Conservation (phyloP, 139 green algal genomes). For the Diplosphaera chodatii region DNA sequence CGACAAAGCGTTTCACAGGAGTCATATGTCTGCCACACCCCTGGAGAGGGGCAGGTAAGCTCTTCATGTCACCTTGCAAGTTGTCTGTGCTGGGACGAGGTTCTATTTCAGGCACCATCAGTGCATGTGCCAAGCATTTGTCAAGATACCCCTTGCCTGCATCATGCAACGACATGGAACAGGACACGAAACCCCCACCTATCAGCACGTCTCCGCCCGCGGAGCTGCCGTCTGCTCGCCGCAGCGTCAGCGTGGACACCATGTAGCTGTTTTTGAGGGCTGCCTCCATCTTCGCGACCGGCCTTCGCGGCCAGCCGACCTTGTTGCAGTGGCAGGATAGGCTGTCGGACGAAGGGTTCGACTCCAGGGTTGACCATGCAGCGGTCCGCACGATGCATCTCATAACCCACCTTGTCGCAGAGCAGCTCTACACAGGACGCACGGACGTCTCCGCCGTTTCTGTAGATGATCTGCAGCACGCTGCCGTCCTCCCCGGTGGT, state of each 20-base stretch:
- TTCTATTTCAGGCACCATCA: no score
- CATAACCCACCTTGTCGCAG: constrained; percentile 65
- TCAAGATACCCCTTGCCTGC: no score
- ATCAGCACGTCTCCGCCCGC: constrained; percentile 4
- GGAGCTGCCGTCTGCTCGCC: not conserved
- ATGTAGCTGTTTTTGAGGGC: constrained; percentile 89
- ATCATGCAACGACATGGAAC: not conserved
- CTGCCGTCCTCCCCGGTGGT: constrained; percentile 39
- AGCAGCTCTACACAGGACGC: constrained; percentile 73
- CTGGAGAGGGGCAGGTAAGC: no score
- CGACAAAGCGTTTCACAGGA: no score
- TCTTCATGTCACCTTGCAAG: no score
- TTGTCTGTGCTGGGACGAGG: no score
- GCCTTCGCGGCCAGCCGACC: constrained; percentile 85
- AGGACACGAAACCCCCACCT: not conserved
- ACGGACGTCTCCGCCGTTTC: constrained; percentile 62
- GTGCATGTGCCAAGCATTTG: no score
- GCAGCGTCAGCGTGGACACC: constrained; percentile 66
- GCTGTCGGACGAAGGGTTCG: no score
- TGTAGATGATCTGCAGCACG: constrained; percentile 67
- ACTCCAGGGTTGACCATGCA: no score
- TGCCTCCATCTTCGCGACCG: constrained; percentile 70
- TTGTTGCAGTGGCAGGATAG: constrained; percentile 23
- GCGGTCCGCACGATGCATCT: not conserved
- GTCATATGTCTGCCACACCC: no score